Conservation (phyloP, 1,284 basidiomycete species). For the Ceratobasidium sp. region DNA sequence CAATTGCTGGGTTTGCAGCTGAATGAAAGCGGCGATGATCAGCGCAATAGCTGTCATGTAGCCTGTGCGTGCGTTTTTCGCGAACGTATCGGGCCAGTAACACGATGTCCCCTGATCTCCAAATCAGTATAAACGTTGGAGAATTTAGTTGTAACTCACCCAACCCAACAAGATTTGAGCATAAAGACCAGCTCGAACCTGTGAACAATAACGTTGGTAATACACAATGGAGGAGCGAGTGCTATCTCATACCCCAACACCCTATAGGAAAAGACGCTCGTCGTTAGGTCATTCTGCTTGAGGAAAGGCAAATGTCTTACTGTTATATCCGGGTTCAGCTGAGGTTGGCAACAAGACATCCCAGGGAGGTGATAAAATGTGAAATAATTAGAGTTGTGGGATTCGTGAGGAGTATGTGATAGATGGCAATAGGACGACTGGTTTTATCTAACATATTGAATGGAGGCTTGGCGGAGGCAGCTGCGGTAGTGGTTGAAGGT, state of each 20-base stretch:
- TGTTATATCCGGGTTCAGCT: too few relatives aligned
- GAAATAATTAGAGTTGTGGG: too few relatives aligned
- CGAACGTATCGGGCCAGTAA: constrained; percentile 17
- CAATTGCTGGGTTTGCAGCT: background rate
- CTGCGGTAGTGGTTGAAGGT: too few relatives aligned
- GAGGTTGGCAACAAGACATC: too few relatives aligned
- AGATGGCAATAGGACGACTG: background rate
- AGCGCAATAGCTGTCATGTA: constrained; percentile 37
- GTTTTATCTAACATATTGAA: too few relatives aligned
- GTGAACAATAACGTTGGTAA: background rate
- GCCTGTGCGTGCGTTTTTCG: constrained; percentile 33
- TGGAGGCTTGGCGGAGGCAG: too few relatives aligned
- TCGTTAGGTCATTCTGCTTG: background rate
- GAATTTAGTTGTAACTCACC: constrained; percentile 5
- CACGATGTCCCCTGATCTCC: background rate
- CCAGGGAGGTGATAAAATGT: too few relatives aligned
- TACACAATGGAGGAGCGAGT: background rate
- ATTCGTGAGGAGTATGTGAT: too few relatives aligned
- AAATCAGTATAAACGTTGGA: background rate
- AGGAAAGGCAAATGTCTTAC: too few relatives aligned
- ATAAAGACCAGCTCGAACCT: constrained; percentile 37
- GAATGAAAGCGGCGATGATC: constrained; percentile 34
- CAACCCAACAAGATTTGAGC: constrained; percentile 39
- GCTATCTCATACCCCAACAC: background rate
- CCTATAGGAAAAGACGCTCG: background rate